phyloP scores from a whole-genome alignment of 495 filamentous ascomycete genomes.

The Friedmanniomyces simplex region DNA sequence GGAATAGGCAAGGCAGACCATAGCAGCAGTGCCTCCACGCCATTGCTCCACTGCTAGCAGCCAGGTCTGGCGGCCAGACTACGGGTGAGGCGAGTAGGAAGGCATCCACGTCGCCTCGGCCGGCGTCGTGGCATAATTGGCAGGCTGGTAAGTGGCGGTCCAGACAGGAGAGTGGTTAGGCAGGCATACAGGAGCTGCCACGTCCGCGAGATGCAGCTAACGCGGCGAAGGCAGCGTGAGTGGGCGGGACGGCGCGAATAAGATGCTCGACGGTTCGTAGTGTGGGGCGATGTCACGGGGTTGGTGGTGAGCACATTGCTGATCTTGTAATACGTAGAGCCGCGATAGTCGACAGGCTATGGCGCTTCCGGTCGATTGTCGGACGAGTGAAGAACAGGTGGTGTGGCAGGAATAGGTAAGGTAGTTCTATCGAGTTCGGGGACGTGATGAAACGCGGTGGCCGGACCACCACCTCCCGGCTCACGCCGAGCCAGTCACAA shows the following conservation, averaged over 20 bases:
- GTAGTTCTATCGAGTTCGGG: too few species aligned
- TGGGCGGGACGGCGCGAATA: constrained; percentile 8
- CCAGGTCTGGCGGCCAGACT: not conserved
- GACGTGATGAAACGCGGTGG: too few species aligned
- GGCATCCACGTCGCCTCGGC: not conserved
- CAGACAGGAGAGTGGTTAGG: not conserved
- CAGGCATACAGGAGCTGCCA: constrained; percentile 9
- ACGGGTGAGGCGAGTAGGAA: constrained; percentile 1
- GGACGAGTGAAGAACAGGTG: too few species aligned
- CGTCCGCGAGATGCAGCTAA: constrained; percentile 10
- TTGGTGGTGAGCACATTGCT: too few species aligned
- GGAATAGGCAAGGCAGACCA: not conserved
- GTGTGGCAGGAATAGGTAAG: too few species aligned
- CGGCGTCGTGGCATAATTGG: not conserved
- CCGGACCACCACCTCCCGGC: too few species aligned
- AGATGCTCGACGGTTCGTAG: not conserved
- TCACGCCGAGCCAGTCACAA: too few species aligned
- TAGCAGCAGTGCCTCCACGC: not conserved
- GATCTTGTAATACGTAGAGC: too few species aligned
- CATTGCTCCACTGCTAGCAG: not conserved
- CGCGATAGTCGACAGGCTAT: too few species aligned
- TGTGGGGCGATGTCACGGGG: not conserved
- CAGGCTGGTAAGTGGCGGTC: not conserved
- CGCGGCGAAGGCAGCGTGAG: not conserved
- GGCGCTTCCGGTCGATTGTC: too few species aligned